Evolutionary conservation across 306 rosid species (phyloP).

Genomic region (Hippophae tibetana): DNA sequence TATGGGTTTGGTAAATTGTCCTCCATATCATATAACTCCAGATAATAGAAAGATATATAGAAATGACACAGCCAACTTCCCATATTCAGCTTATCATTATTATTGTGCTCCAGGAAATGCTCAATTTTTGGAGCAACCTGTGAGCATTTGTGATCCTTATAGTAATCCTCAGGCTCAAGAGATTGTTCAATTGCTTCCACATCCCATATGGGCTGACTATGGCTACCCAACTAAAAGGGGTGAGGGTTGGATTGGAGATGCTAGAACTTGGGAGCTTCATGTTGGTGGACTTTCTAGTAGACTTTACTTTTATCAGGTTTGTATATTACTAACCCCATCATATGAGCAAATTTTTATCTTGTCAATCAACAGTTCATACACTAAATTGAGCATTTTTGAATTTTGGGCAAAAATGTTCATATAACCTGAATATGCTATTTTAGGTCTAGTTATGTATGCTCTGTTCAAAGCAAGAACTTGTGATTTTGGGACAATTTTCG

Average conservation of each 20-base stretch:
- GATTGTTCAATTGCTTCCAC: slow-evolving; percentile 68
- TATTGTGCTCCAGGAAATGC: slow-evolving; percentile 82
- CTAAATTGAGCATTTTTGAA: no score
- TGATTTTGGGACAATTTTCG: no score
- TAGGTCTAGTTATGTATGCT: no score
- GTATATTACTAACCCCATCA: background rate
- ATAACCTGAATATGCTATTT: no score
- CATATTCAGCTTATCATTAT: slow-evolving; percentile 59
- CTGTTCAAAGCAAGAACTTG: no score
- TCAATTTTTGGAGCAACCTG: slow-evolving; percentile 42
- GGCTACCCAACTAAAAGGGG: slow-evolving; percentile 64
- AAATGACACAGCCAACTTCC: slow-evolving; percentile 62
- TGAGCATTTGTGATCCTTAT: slow-evolving; percentile 61
- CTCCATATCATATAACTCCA: slow-evolving; percentile 67
- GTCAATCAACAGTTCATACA: no score
- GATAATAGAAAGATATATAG: slow-evolving; percentile 47
- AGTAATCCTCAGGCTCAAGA: slow-evolving; percentile 88
- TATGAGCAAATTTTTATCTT: background rate
- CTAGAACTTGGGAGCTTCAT: slow-evolving; percentile 78
- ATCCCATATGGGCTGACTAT: slow-evolving; percentile 63
- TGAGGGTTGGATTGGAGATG: slow-evolving; percentile 72
- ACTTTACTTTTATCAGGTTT: slow-evolving; percentile 66
- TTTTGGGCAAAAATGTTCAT: no score
- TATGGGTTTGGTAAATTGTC: slow-evolving; percentile 38
- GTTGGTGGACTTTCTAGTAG: slow-evolving; percentile 61